Conservation (phyloP, 352 stramenopile genomes). For the Salisapilia sapeloensis region DNA sequence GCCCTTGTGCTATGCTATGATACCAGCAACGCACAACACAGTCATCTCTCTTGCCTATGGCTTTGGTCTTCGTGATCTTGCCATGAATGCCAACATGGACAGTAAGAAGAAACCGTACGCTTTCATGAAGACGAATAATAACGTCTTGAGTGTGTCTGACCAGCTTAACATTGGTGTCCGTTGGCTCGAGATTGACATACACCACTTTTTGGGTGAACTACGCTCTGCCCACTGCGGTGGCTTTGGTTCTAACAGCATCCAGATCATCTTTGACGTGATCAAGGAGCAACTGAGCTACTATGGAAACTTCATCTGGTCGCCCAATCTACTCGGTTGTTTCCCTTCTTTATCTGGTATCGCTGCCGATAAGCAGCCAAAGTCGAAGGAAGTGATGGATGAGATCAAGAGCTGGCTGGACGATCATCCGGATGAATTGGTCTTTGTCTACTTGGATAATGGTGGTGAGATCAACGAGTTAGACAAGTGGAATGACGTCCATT, state of each 20-base stretch:
- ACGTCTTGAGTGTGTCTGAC: conserved; percentile 35
- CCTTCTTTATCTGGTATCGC: conserved; percentile 37
- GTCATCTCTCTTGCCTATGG: conserved; percentile 33
- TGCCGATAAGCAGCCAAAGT: conserved; percentile 18
- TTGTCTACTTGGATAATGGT: conserved; percentile 32
- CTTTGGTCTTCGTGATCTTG: conserved; percentile 38
- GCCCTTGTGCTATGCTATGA: conserved; percentile 23
- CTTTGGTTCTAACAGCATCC: conserved; percentile 15
- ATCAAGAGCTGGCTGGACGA: conserved; percentile 24
- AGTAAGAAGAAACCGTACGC: conserved; percentile 14
- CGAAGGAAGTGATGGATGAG: conserved; percentile 16
- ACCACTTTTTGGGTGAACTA: conserved; percentile 41
- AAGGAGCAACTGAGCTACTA: conserved; percentile 18
- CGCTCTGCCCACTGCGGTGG: conserved; percentile 39
- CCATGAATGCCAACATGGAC: conserved; percentile 29
- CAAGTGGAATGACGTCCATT: conserved; percentile 13
- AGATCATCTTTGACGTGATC: conserved; percentile 17
- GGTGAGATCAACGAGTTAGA: conserved; percentile 12
- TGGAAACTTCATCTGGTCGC: conserved; percentile 19
- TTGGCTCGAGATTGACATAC: conserved; percentile 41
- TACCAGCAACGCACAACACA: conserved; percentile 37
- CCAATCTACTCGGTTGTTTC: conserved; percentile 35
- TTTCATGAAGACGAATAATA: conserved; percentile 52
- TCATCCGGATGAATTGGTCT: conserved; percentile 21
- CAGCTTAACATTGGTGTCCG: conserved; percentile 38